Percentiles rank a stretch among this genome's conserved stretches.
Conservation (phyloP, 345 rosid genomes). For the Euphorbia pulcherrima region DNA sequence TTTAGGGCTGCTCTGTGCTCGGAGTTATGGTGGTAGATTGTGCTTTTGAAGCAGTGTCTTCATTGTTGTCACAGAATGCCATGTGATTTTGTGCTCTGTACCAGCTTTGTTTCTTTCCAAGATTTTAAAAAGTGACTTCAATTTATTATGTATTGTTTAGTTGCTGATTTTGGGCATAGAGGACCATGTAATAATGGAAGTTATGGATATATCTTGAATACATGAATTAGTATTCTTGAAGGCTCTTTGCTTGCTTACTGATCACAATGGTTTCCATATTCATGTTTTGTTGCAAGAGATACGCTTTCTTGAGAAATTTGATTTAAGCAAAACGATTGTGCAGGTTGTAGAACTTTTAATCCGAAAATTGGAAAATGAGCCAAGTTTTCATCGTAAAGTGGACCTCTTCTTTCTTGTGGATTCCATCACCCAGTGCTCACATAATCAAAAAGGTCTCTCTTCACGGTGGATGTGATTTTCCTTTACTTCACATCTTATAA, state of each 20-base stretch:
- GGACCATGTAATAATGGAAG: background rate
- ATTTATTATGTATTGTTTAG: background rate
- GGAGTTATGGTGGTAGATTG: background rate
- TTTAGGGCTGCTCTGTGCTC: background rate
- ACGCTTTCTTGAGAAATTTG: background rate
- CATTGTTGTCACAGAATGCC: background rate
- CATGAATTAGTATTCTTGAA: background rate
- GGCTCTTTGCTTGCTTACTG: background rate
- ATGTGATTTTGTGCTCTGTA: background rate
- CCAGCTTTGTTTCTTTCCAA: background rate
- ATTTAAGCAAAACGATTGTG: slow-evolving; percentile 8
- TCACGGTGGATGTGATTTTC: background rate
- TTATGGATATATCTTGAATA: background rate
- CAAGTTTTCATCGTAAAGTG: slow-evolving; percentile 77
- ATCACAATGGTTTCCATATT: background rate
- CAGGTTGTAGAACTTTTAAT: slow-evolving; percentile 94
- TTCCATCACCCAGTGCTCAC: slow-evolving; percentile 90
- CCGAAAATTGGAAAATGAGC: slow-evolving; percentile 78
- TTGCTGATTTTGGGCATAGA: background rate
- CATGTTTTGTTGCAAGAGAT: background rate
- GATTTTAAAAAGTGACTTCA: background rate
- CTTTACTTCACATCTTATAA: background rate
- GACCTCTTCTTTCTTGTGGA: slow-evolving; percentile 92
- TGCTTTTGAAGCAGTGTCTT: background rate
- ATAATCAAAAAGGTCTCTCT: slow-evolving; percentile 69